phyloP scores from a whole-genome alignment of 208 protist species.

The Leishmania tarentolae region DNA sequence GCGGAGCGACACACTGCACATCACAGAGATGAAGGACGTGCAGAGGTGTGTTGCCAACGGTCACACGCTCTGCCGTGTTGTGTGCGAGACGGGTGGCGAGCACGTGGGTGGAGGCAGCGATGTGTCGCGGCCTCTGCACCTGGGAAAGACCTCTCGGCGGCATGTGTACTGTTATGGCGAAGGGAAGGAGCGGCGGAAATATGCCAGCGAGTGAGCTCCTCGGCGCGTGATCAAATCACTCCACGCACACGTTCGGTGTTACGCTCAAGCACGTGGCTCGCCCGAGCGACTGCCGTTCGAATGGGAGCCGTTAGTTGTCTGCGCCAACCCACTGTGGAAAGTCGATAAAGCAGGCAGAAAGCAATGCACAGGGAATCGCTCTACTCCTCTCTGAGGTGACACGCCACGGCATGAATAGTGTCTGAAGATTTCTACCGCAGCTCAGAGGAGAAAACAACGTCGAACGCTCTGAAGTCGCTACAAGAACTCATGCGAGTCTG shows the following conservation, averaged over 20 bases:
- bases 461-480: not conserved
- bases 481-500: not conserved
- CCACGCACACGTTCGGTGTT: not conserved
- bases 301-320: not conserved
- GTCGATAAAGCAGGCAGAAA: not conserved
- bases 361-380: not conserved
- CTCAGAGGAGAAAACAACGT: not conserved
- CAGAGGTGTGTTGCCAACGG: constrained; percentile 53
- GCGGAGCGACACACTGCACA: constrained; percentile 43
- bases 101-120: constrained; percentile 17
- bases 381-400: not conserved
- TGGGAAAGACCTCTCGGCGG: not conserved
- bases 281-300: not conserved
- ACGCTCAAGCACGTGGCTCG: not conserved
- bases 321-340: not conserved
- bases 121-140: constrained; percentile 6
- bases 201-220: not conserved
- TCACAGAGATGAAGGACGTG: constrained; percentile 44
- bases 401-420: too few species aligned
- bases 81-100: constrained; percentile 21
- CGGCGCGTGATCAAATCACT: not conserved
- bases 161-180: not conserved
- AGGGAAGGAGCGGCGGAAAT: not conserved
- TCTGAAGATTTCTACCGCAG: not conserved
- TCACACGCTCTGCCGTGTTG: constrained; percentile 46